Evolutionary conservation across 805 yeast species (phyloP), one percentile per base, ranked within the genome.

Genomic region (Lachancea meyersii): DNA sequence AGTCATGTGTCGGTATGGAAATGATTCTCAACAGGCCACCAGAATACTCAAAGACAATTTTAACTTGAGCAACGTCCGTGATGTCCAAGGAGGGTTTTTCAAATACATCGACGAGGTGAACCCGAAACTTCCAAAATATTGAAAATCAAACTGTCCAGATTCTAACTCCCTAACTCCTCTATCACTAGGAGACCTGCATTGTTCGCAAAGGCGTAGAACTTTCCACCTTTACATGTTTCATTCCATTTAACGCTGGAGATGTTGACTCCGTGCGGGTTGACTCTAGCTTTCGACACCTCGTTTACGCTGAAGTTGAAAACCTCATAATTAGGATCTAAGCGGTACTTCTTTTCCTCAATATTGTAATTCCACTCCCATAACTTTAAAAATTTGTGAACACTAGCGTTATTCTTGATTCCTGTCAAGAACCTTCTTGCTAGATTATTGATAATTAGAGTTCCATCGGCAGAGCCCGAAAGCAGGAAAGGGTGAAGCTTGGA

Each of bases 1-100:
- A 43, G 83, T 87, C 0, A 69, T 91, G 16, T 93, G 98, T 62
- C 71, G 97, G 24, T 80, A 72, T 56, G 98, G 98, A 8, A 88
- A 86, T 60, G 97, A 93, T 58, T 89, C 97, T 0, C 88, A 85
- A 54, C 61, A 78, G 14, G 94, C 96, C 0, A 80, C 84, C 1
- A 62, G 70, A 43, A 63, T 70, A 34, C 61, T 89, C 35, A 68
- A 72, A 38, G 76, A 75, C 19, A 68, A 70, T 1, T 67, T 75
- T 35, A 76, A 77, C 0, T 63, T 76, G 14, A 44, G 54, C 0
- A 61, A 73, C 16, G 86, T 77, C 0, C 72, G 64, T 40, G 96
- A 91, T 58, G 69, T 91, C 4, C 67, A 59, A 9, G 97, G 97
- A 1, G 98, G 98, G 0, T 65, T 88, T 19, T 67, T 70, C 41